Percentiles rank a stretch among this genome's conserved stretches.
Conservation (phyloP, 805 yeast species). For the Sungouiozyma ichnusensis region DNA sequence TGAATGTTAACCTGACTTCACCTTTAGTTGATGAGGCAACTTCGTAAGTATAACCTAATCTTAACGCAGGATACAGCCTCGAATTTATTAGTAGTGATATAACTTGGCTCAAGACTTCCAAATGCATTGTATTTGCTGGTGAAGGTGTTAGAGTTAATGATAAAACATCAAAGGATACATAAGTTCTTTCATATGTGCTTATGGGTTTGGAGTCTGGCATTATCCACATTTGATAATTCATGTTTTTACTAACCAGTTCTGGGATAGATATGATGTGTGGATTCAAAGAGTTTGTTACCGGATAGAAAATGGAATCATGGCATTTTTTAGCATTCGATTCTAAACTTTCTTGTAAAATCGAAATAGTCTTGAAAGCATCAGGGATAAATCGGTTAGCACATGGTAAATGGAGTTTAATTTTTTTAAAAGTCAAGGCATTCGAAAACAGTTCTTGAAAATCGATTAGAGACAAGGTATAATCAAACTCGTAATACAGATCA, state of each 20-base stretch:
- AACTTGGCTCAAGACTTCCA: conserved; percentile 45
- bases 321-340: background rate
- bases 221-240: conserved; percentile 42
- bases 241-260: conserved; percentile 26
- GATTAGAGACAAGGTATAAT: conserved; percentile 23
- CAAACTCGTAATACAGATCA: conserved; percentile 39
- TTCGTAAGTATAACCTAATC: conserved; percentile 49
- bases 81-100: conserved; percentile 33
- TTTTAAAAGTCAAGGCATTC: too few species aligned
- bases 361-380: conserved; percentile 3
- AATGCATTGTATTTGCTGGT: conserved; percentile 34
- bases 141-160: conserved; percentile 24
- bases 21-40: conserved; percentile 45
- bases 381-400: conserved; percentile 11
- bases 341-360: conserved; percentile 16
- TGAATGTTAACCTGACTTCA: conserved; percentile 41
- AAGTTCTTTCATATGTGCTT: background rate
- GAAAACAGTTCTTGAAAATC: conserved; percentile 1
- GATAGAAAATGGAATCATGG: background rate
- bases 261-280: conserved; percentile 22
- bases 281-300: background rate
- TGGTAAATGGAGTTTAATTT: conserved; percentile 8
- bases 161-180: conserved; percentile 38
- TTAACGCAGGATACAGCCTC: conserved; percentile 42
- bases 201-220: background rate